phyloP scores from a whole-genome alignment of 164 flowering plant genomes.

The Pachysandra terminalis region DNA sequence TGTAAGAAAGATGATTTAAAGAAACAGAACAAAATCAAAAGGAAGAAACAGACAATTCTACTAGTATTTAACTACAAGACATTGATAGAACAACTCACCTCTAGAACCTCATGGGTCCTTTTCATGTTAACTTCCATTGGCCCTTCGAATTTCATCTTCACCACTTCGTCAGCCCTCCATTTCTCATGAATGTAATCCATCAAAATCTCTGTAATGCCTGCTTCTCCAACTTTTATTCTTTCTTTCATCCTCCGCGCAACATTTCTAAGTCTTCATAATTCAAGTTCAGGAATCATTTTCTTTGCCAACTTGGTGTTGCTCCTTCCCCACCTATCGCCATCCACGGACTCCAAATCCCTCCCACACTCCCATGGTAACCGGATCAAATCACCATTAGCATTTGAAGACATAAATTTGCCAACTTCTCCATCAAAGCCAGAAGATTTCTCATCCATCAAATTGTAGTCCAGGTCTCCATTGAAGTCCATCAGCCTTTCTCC shows the following conservation, averaged over 20 bases:
- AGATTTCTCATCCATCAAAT: conserved; percentile 5
- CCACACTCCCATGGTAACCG: conserved; percentile 47
- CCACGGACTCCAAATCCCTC: conserved; percentile 15
- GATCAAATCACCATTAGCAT: conserved; percentile 16
- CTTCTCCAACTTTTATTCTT: conserved; percentile 67
- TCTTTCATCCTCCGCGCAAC: conserved; percentile 69
- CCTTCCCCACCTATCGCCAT: conserved; percentile 27
- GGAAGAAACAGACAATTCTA: not conserved
- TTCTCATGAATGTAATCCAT: conserved; percentile 71
- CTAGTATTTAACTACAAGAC: not conserved
- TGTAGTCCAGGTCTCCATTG: conserved; percentile 1
- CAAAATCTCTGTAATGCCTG: conserved; percentile 71
- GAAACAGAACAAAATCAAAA: not conserved
- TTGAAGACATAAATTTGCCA: conserved; percentile 14
- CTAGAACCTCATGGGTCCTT: conserved; percentile 68
- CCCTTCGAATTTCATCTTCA: conserved; percentile 82
- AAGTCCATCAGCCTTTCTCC: conserved; percentile 3
- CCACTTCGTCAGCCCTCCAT: conserved; percentile 84
- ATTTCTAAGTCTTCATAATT: conserved; percentile 72
- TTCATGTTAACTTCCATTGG: conserved; percentile 66
- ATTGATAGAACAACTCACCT: conserved; percentile 47
- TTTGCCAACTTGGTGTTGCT: conserved; percentile 62
- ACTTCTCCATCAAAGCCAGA: not conserved
- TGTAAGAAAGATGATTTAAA: not conserved
- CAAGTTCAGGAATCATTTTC: conserved; percentile 62